Evolutionary conservation across 2,329 filamentous ascomycete genomes (phyloP).

Genomic region (Apiospora arundinis): DNA sequence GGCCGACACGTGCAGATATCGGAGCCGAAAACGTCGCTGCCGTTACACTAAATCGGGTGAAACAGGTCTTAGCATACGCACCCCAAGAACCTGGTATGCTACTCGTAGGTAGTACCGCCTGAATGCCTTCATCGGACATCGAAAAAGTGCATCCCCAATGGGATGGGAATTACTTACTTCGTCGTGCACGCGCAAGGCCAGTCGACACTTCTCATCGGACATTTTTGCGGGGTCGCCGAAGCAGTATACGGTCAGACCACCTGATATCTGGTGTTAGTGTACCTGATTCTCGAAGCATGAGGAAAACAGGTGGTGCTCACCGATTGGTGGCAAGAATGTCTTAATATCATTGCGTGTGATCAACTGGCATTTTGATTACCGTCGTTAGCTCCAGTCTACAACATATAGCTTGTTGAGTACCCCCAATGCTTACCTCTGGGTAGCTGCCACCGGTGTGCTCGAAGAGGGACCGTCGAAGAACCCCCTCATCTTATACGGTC

Average conservation of each 20-base stretch:
- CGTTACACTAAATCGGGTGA: constrained; percentile 71
- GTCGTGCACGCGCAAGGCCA: constrained; percentile 83
- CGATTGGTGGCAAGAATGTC: constrained; percentile 93
- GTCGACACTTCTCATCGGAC: constrained; percentile 79
- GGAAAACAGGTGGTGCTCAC: constrained; percentile 42
- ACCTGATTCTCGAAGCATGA: constrained; percentile 6
- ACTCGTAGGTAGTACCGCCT: not conserved
- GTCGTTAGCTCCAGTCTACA: not conserved
- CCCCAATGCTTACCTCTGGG: constrained; percentile 67
- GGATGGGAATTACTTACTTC: constrained; percentile 50
- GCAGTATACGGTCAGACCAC: constrained; percentile 93
- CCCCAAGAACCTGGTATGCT: not conserved
- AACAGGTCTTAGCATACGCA: constrained; percentile 10
- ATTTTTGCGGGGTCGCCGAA: constrained; percentile 96
- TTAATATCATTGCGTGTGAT: constrained; percentile 96
- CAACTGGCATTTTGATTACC: constrained; percentile 54
- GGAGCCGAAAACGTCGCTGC: constrained; percentile 95
- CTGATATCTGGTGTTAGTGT: constrained; percentile 39
- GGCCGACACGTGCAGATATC: constrained; percentile 98
- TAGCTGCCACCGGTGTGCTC: constrained; percentile 97
- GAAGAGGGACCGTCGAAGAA: constrained; percentile 84
- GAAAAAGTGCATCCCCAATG: not conserved
- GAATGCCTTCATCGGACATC: constrained; percentile 23
- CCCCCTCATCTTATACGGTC: constrained; percentile 73
- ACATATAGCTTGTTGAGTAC: not conserved